Evolutionary conservation across 345 rosid species (phyloP).

Genomic region (Eucalyptus pauciflora): DNA sequence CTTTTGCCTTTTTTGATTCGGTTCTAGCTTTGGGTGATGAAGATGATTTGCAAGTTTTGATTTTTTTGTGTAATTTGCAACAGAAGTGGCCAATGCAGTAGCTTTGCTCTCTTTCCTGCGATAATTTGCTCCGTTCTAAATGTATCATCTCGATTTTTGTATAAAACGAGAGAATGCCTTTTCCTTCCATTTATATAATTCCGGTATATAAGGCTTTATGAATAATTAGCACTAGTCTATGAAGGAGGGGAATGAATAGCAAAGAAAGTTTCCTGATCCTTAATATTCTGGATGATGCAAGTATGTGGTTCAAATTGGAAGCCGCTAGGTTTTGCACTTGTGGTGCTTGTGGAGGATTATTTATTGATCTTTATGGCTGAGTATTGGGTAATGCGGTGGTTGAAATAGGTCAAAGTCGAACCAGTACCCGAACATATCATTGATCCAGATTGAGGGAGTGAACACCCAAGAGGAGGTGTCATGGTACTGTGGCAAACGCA

Average conservation of each 20-base stretch:
- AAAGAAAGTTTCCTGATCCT: not conserved
- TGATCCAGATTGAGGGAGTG: conserved; percentile 84
- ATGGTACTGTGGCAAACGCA: conserved; percentile 75
- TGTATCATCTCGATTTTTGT: not conserved
- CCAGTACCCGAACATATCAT: conserved; percentile 71
- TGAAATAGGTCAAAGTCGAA: conserved; percentile 67
- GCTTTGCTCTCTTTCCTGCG: not conserved
- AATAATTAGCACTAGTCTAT: not conserved
- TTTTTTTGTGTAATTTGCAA: not conserved
- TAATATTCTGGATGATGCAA: not conserved
- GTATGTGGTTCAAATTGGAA: not conserved
- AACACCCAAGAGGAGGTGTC: conserved; percentile 69
- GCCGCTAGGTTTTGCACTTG: not conserved
- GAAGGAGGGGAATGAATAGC: not conserved
- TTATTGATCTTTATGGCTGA: not conserved
- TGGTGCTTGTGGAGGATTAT: not conserved
- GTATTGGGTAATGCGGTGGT: not conserved
- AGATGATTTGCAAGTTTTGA: not conserved
- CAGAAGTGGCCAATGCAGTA: not conserved
- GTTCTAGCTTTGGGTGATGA: not conserved
- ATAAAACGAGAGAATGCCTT: not conserved
- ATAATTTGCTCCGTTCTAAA: not conserved
- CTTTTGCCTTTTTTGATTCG: not conserved
- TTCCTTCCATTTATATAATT: not conserved
- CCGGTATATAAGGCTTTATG: not conserved